Evolutionary conservation across 805 yeast genomes (phyloP).

Genomic region (Pichia nanzhaoensis): DNA sequence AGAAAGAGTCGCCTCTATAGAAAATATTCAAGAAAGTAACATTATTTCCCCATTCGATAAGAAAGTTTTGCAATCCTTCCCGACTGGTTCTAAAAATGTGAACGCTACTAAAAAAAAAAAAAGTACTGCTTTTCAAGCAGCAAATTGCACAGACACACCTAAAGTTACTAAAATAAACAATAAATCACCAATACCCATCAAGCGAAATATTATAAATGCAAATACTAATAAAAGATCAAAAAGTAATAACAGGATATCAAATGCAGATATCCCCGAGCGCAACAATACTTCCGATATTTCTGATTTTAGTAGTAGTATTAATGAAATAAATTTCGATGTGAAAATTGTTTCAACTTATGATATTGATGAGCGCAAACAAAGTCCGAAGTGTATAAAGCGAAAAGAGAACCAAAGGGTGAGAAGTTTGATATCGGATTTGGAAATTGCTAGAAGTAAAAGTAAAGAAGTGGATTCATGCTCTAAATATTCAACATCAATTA

Average conservation of each 20-base stretch:
- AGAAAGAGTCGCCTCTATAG: too few relatives aligned
- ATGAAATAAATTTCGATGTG: neutral
- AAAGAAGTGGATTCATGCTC: neutral
- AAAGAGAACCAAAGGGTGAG: neutral
- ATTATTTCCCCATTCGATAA: too few relatives aligned
- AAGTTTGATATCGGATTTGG: constrained; percentile 4
- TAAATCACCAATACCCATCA: too few relatives aligned
- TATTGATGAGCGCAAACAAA: neutral
- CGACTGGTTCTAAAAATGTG: too few relatives aligned
- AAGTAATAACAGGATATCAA: neutral
- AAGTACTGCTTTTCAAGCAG: too few relatives aligned
- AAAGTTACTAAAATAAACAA: too few relatives aligned
- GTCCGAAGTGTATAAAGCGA: neutral
- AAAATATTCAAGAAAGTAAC: too few relatives aligned
- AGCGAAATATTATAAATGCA: too few relatives aligned
- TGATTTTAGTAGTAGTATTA: constrained; percentile 3
- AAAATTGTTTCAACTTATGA: neutral
- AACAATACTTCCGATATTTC: constrained; percentile 1
- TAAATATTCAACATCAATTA: neutral
- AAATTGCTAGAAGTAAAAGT: neutral
- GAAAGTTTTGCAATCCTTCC: too few relatives aligned
- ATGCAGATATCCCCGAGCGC: neutral
- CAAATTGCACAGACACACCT: too few relatives aligned
- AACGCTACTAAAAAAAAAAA: too few relatives aligned
- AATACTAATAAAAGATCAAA: neutral